Conservation (phyloP, 495 filamentous ascomycete genomes). For the Neohortaea acidophila region DNA sequence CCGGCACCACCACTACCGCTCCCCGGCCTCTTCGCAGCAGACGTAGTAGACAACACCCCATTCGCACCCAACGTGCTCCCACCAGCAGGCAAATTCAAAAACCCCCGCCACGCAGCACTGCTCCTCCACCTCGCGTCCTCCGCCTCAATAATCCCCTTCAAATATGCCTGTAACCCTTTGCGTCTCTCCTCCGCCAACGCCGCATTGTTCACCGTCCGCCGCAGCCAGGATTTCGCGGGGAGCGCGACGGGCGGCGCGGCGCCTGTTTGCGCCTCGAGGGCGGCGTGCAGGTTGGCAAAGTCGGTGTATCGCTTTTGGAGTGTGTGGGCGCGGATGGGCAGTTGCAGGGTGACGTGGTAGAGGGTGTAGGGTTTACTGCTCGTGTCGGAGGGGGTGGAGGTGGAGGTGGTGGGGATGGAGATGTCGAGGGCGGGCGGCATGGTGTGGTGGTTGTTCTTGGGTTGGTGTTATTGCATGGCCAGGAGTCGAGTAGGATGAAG, state of each 20-base stretch:
- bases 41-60: conserved; percentile 13
- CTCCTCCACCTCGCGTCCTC: conserved; percentile 75
- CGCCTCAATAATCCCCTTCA: conserved; percentile 60
- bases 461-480: no score
- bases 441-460: no score
- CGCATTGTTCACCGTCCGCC: conserved; percentile 58
- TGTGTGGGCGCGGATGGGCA: conserved; percentile 74
- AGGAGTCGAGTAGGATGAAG: no score
- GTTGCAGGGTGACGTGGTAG: conserved; percentile 81
- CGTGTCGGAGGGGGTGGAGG: conserved; percentile 29
- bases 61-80: conserved; percentile 20
- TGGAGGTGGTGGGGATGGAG: conserved; percentile 60
- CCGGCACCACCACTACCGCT: conserved; percentile 33
- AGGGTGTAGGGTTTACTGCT: conserved; percentile 61
- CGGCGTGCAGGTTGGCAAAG: conserved; percentile 61
- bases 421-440: conserved; percentile 72
- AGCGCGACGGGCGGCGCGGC: conserved; percentile 48
- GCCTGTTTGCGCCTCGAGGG: conserved; percentile 49
- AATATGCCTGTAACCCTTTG: conserved; percentile 60
- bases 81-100: conserved; percentile 53
- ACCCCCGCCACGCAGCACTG: conserved; percentile 66
- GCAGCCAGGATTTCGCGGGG: conserved; percentile 75
- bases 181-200: conserved; percentile 69
- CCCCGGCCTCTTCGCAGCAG: not conserved
- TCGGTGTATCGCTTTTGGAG: conserved; percentile 91